Percentiles rank a stretch among this genome's conserved stretches.
These are phyloP conservation scores for Solanum habrochaites DNA, from an alignment of 257 asterid species.

Conservation along the genomic window DNA sequence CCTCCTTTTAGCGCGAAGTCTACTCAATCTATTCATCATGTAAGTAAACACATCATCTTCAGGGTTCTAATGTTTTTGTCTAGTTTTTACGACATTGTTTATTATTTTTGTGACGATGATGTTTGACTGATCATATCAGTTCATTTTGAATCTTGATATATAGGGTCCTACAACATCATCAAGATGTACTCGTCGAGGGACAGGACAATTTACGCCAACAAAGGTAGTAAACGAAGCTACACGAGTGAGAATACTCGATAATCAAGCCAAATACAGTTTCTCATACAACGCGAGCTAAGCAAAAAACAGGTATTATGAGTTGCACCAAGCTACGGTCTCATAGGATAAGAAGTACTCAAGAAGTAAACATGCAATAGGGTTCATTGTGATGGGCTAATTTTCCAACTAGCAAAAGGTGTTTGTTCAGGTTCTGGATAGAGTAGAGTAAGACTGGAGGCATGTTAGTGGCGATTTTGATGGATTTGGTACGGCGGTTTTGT, in stretches of 20 bases:
- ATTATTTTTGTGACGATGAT: no score
- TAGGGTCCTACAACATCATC: slow-evolving; percentile 72
- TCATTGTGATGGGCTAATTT: no score
- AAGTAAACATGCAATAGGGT: slow-evolving; percentile 20
- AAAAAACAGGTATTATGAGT: slow-evolving; percentile 69
- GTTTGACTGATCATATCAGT: neutral
- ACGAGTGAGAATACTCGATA: slow-evolving; percentile 31
- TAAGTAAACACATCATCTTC: slow-evolving; percentile 8
- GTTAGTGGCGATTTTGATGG: slow-evolving; percentile 20
- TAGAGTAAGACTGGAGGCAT: slow-evolving; percentile 66
- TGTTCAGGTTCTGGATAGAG: slow-evolving; percentile 68
- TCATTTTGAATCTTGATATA: neutral
- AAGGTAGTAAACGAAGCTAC: slow-evolving; percentile 44
- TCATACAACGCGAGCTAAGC: no score
- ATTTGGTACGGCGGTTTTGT: slow-evolving; percentile 28
- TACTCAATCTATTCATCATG: slow-evolving; percentile 29
- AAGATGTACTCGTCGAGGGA: slow-evolving; percentile 11
- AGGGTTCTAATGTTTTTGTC: no score
- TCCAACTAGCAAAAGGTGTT: slow-evolving; percentile 33
- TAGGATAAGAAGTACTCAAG: slow-evolving; percentile 27
- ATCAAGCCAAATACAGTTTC: no score
- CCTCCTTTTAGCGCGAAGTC: slow-evolving; percentile 42
- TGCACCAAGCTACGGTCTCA: slow-evolving; percentile 71
- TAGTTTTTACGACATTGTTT: no score
- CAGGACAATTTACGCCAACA: slow-evolving; percentile 54